Conservation (phyloP, 2,329 filamentous ascomycete species). For the Sporothrix sp. region DNA sequence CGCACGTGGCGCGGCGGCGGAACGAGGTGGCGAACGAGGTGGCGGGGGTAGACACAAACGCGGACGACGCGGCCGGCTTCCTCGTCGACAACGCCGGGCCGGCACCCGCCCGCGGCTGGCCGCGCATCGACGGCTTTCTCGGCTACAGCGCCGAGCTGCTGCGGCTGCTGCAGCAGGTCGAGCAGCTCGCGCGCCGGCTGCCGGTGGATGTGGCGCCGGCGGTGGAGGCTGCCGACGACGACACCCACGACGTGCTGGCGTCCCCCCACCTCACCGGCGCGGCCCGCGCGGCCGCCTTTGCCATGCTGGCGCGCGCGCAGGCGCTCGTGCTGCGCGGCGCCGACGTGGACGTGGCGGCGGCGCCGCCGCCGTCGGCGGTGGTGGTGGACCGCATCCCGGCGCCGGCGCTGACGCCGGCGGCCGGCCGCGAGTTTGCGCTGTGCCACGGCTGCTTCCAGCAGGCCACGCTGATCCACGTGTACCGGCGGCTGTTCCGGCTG, state of each 20-base stretch:
- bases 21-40: too few species aligned
- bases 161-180: slow-evolving; percentile 12
- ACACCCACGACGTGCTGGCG: not conserved
- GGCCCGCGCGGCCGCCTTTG: not conserved
- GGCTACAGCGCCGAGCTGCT: slow-evolving; percentile 13
- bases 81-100: too few species aligned
- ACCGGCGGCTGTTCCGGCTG: slow-evolving; percentile 13
- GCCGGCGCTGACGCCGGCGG: not conserved
- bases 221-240: not conserved
- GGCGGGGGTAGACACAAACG: too few species aligned
- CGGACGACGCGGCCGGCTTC: too few species aligned
- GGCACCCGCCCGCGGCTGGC: too few species aligned
- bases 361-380: not conserved
- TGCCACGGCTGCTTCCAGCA: slow-evolving; percentile 14
- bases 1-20: not conserved
- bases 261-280: not conserved
- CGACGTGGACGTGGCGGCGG: not conserved
- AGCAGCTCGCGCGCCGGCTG: not conserved
- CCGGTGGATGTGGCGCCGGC: not conserved
- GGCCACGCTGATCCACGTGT: slow-evolving; percentile 14
- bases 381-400: not conserved
- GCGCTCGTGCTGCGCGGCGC: not conserved
- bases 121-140: slow-evolving; percentile 12
- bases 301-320: not conserved
- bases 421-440: slow-evolving; percentile 8